phyloP scores from a whole-genome alignment of 2,329 filamentous ascomycete genomes.

The Ophiostoma sp. region DNA sequence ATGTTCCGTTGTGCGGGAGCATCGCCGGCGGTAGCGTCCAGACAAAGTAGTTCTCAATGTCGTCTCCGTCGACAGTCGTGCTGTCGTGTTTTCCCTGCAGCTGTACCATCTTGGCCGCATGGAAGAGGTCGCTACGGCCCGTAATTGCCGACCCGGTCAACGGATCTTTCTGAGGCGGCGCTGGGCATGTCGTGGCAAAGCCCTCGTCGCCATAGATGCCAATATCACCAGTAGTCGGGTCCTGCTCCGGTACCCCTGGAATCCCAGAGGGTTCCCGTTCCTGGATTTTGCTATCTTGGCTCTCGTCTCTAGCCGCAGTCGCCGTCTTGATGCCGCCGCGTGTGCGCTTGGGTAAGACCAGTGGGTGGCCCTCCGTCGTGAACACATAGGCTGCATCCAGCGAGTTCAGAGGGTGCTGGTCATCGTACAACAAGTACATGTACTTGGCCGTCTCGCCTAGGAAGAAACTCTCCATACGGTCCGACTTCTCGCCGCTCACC shows the following conservation, averaged over 20 bases:
- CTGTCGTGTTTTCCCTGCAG: slow-evolving; percentile 49
- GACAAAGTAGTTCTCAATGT: slow-evolving; percentile 82
- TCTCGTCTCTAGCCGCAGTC: not conserved
- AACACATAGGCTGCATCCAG: slow-evolving; percentile 87
- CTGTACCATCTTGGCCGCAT: slow-evolving; percentile 78
- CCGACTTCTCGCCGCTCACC: slow-evolving; percentile 73
- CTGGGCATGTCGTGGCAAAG: slow-evolving; percentile 61
- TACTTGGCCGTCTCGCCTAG: slow-evolving; percentile 96
- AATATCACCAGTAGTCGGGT: slow-evolving; percentile 29
- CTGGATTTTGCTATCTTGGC: not conserved
- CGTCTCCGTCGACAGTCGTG: too few relatives aligned
- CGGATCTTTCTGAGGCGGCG: slow-evolving; percentile 52
- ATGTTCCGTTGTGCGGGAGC: slow-evolving; percentile 72
- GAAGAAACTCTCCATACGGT: slow-evolving; percentile 99
- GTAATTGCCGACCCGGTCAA: slow-evolving; percentile 75
- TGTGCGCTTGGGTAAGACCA: slow-evolving; percentile 61
- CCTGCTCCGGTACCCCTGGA: slow-evolving; percentile 12
- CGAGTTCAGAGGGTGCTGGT: slow-evolving; percentile 78
- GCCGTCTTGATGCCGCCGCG: not conserved
- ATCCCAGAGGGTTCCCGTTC: not conserved
- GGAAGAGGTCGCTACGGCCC: slow-evolving; percentile 74
- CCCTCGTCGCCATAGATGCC: slow-evolving; percentile 37
- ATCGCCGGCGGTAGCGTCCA: slow-evolving; percentile 81
- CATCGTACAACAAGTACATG: slow-evolving; percentile 83
- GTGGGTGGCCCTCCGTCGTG: slow-evolving; percentile 89